phyloP scores from a whole-genome alignment of 108 stramenopile species.

The Nitzschia inconspicua region DNA sequence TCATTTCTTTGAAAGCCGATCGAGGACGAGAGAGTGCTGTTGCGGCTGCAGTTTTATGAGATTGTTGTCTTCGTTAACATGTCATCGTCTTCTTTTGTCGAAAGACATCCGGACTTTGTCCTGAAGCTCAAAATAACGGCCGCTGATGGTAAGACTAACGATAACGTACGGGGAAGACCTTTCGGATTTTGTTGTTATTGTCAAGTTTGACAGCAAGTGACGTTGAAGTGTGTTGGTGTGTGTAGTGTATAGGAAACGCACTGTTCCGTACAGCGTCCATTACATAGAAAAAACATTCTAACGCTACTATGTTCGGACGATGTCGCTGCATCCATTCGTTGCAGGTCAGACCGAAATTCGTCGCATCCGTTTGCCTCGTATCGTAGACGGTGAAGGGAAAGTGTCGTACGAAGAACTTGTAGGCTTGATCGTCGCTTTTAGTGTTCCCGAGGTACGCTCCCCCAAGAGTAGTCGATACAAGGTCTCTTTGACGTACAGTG shows the following conservation, averaged over 20 bases:
- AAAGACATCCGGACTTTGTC: conserved; percentile 40
- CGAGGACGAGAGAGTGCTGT: too few relatives aligned
- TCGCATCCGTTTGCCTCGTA: conserved; percentile 49
- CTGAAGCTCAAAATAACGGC: conserved; percentile 61
- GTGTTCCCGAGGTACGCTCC: conserved; percentile 11
- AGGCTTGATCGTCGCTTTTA: conserved; percentile 33
- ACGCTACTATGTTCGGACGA: not conserved
- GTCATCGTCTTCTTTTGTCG: conserved; percentile 10
- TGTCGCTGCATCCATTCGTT: conserved; percentile 3
- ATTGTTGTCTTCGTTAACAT: too few relatives aligned
- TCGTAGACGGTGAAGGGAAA: conserved; percentile 32
- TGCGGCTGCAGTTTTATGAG: too few relatives aligned
- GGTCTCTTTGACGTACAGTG: conserved; percentile 54
- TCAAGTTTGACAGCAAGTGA: too few relatives aligned
- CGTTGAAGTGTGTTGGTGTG: too few relatives aligned
- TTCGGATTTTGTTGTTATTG: too few relatives aligned
- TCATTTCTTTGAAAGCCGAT: too few relatives aligned
- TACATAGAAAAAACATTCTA: not conserved
- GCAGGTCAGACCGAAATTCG: conserved; percentile 47
- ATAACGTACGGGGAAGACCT: too few relatives aligned
- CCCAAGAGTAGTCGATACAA: not conserved
- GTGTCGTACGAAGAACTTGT: conserved; percentile 54
- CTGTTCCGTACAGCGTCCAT: too few relatives aligned
- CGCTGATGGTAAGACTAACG: conserved; percentile 52
- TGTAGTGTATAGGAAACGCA: too few relatives aligned